Evolutionary conservation across 129 eudicot species (phyloP).

Genomic region (Glebionis coronaria): DNA sequence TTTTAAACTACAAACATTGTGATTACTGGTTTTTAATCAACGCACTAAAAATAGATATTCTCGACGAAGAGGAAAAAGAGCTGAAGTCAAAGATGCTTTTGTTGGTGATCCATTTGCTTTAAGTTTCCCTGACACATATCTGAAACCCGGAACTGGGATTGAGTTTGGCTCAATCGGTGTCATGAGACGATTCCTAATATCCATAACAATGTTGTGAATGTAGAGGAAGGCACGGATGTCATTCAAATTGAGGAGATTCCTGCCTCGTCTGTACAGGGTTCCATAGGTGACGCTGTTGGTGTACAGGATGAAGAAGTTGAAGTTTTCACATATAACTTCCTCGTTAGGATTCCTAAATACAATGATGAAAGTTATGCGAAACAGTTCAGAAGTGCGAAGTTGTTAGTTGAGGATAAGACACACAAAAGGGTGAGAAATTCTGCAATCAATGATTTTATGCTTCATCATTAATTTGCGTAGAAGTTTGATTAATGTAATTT

Average conservation of each 20-base stretch:
- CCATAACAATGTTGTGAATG: slow-evolving; percentile 14
- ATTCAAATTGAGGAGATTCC: slow-evolving; percentile 29
- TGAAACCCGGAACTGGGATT: slow-evolving; percentile 29
- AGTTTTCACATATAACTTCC: slow-evolving; percentile 50
- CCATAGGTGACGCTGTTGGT: slow-evolving; percentile 33
- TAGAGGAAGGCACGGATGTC: slow-evolving; percentile 22
- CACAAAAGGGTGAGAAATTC: slow-evolving; percentile 44
- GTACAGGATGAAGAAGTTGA: slow-evolving; percentile 34
- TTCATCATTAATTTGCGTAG: background rate
- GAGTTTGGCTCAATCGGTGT: slow-evolving; percentile 41
- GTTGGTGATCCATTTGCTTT: slow-evolving; percentile 21
- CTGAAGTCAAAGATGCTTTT: slow-evolving; percentile 24
- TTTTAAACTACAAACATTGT: too few species aligned
- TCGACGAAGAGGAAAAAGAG: slow-evolving; percentile 29
- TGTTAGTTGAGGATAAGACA: slow-evolving; percentile 68
- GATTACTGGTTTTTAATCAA: too few species aligned
- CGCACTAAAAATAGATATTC: too few species aligned
- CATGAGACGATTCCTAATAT: slow-evolving; percentile 26
- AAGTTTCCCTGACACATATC: slow-evolving; percentile 17
- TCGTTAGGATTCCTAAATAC: slow-evolving; percentile 68
- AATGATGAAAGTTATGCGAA: slow-evolving; percentile 59
- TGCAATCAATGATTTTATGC: background rate
- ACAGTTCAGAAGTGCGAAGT: slow-evolving; percentile 56
- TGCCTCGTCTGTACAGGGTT: slow-evolving; percentile 36
- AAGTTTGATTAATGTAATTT: too few species aligned